Evolutionary conservation across 345 rosid genomes (phyloP).

Genomic region (Excoecaria agallocha): DNA sequence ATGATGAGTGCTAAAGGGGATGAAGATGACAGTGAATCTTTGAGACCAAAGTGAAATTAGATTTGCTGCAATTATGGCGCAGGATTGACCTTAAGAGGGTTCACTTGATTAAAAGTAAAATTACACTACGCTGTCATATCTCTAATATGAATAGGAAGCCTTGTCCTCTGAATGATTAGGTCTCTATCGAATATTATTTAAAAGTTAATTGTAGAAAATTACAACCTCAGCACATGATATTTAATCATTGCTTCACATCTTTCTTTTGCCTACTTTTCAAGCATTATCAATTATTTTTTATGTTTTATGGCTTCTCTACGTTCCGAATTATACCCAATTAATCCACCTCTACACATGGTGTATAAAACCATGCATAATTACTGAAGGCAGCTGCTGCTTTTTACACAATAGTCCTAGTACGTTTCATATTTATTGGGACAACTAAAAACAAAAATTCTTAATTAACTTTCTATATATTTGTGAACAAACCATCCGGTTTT

Average conservation of each 20-base stretch:
- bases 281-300: neutral
- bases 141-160: neutral
- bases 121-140: neutral
- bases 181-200: neutral
- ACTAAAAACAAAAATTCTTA: too few relatives aligned
- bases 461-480: too few relatives aligned
- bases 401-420: neutral
- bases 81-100: slow-evolving; percentile 20
- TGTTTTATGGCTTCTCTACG: too few relatives aligned
- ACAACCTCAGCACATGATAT: slow-evolving; percentile 21
- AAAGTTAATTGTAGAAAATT: neutral
- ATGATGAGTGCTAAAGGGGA: too few relatives aligned
- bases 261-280: slow-evolving; percentile 2
- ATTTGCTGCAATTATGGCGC: slow-evolving; percentile 14
- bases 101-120: slow-evolving; percentile 16
- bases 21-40: slow-evolving; percentile 3
- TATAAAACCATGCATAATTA: neutral
- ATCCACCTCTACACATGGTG: slow-evolving; percentile 18
- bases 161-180: slow-evolving; percentile 7
- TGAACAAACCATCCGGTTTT: too few relatives aligned
- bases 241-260: slow-evolving; percentile 16
- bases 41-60: neutral
- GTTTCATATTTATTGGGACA: too few relatives aligned
- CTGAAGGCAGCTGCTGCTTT: neutral
- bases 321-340: neutral